Evolutionary conservation across 2,329 filamentous ascomycete species (phyloP).

Genomic region (Phoma sp.): DNA sequence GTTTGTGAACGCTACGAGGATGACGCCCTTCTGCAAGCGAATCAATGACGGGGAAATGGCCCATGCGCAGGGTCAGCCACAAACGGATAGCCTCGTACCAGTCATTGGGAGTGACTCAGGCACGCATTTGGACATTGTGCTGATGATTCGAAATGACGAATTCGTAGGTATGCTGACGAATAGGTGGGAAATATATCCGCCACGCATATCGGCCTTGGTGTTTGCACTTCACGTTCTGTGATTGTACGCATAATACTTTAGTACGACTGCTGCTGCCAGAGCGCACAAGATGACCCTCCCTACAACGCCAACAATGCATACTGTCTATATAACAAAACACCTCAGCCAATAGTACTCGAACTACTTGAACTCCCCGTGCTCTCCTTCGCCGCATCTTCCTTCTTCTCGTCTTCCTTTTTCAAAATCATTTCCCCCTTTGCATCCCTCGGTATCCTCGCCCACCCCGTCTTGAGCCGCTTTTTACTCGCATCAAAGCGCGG

Average conservation of each 20-base stretch:
- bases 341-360: background rate
- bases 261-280: too few species aligned
- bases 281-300: too few species aligned
- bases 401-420: slow-evolving; percentile 17
- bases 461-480: slow-evolving; percentile 77
- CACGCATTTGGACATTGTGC: slow-evolving; percentile 12
- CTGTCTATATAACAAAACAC: background rate
- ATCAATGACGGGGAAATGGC: slow-evolving; percentile 24
- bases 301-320: slow-evolving; percentile 3
- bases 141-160: slow-evolving; percentile 39
- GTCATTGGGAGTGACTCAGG: slow-evolving; percentile 35
- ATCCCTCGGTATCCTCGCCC: slow-evolving; percentile 71
- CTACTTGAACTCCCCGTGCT: background rate
- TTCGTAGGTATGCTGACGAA: background rate
- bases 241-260: too few species aligned
- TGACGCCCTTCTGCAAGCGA: slow-evolving; percentile 41
- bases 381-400: background rate
- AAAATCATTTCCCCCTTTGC: slow-evolving; percentile 37
- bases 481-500: slow-evolving; percentile 83
- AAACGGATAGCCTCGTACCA: slow-evolving; percentile 17
- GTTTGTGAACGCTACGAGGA: slow-evolving; percentile 28
- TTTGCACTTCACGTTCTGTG: too few species aligned
- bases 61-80: slow-evolving; percentile 22
- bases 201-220: too few species aligned
- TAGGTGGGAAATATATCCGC: background rate